phyloP scores from a whole-genome alignment of 148 eudicot species.

The Mesembryanthemum crystallinum region DNA sequence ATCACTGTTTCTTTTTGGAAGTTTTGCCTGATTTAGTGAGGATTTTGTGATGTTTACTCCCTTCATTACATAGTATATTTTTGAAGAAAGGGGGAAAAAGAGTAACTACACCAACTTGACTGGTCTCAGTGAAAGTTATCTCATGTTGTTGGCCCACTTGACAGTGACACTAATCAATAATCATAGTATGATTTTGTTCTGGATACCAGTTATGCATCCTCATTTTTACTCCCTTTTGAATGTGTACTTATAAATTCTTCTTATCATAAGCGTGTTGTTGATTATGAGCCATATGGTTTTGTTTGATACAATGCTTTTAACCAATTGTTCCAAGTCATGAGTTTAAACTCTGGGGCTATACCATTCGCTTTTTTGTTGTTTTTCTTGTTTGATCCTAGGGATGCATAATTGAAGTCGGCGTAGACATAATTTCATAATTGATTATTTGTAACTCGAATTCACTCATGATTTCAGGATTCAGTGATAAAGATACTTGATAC shows the following conservation, averaged over 20 bases:
- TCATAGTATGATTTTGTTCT: background rate
- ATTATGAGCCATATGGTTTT: background rate
- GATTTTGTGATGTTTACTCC: too few relatives aligned
- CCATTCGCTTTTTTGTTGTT: background rate
- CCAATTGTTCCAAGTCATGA: background rate
- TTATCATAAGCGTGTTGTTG: background rate
- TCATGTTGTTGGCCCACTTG: background rate
- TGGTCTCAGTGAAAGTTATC: too few relatives aligned
- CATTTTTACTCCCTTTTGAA: background rate
- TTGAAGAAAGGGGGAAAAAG: too few relatives aligned
- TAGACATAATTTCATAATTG: background rate
- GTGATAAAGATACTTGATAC: conserved; percentile 93
- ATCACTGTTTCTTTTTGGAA: too few relatives aligned
- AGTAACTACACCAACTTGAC: too few relatives aligned
- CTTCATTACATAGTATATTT: too few relatives aligned
- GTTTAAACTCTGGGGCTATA: background rate
- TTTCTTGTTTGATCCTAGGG: background rate
- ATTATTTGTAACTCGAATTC: conserved; percentile 9
- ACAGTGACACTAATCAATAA: background rate
- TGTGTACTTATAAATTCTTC: background rate
- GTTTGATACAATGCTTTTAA: too few relatives aligned
- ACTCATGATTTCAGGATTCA: conserved; percentile 62
- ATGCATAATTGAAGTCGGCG: conserved; percentile 5
- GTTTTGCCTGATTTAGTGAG: too few relatives aligned
- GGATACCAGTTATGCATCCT: too few relatives aligned